phyloP scores from a whole-genome alignment of 805 yeast species.

The Barnettozyma pratensis region DNA sequence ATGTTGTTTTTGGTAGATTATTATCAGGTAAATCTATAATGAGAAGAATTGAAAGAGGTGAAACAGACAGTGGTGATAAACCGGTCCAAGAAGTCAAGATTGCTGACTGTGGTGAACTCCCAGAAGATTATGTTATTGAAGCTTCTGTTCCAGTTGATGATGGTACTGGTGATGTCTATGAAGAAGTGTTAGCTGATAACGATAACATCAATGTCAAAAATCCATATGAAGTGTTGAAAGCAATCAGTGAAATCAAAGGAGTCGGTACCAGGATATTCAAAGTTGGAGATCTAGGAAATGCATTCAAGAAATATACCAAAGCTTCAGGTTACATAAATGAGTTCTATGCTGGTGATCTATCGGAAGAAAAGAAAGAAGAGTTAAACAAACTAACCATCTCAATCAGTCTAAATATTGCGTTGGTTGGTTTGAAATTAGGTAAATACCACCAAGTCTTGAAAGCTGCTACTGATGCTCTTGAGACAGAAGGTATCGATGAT shows the following conservation, averaged over 20 bases:
- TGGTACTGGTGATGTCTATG: slow-evolving; percentile 82
- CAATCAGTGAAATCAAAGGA: slow-evolving; percentile 60
- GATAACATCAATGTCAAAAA: slow-evolving; percentile 51
- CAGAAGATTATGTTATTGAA: slow-evolving; percentile 47
- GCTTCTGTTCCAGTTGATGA: slow-evolving; percentile 51
- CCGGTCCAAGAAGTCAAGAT: slow-evolving; percentile 71
- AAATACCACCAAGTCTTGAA: slow-evolving; percentile 48
- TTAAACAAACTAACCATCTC: slow-evolving; percentile 56
- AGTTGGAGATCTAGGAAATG: slow-evolving; percentile 47
- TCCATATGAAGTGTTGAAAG: slow-evolving; percentile 64
- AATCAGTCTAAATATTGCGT: slow-evolving; percentile 64
- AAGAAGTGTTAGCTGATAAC: slow-evolving; percentile 72
- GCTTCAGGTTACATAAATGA: slow-evolving; percentile 65
- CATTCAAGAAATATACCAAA: slow-evolving; percentile 68
- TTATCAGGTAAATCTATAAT: slow-evolving; percentile 76
- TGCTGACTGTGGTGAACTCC: slow-evolving; percentile 72
- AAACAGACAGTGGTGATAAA: slow-evolving; percentile 61
- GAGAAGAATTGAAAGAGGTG: slow-evolving; percentile 67
- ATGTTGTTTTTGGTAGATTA: slow-evolving; percentile 93
- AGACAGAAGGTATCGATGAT: slow-evolving; percentile 47
- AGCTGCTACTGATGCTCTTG: slow-evolving; percentile 64
- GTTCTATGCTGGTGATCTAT: slow-evolving; percentile 66
- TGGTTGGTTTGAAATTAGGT: slow-evolving; percentile 63
- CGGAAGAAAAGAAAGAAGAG: slow-evolving; percentile 46
- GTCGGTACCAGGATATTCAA: slow-evolving; percentile 77